Evolutionary conservation across 1,284 basidiomycete species (phyloP), one percentile per base, ranked within the genome.

Genomic region (Somion occarium): DNA sequence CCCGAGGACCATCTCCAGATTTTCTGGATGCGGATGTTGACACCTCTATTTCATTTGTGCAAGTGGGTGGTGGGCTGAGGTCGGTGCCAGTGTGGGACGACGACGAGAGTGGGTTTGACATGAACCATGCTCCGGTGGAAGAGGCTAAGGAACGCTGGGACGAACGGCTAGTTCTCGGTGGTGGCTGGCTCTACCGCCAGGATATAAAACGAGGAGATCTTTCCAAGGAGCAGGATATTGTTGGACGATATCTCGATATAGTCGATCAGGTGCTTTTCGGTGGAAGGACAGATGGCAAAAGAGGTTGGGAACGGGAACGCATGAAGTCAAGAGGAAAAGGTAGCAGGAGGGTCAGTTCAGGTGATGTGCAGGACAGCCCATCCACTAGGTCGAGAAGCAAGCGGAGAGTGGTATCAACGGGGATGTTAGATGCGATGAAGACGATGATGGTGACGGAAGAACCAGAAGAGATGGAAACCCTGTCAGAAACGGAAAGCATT

Each of bases 21-120:
- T 62, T 58, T 38, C 23, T 61, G 12, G 69, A 69, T 26, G 59
- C 66, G 11, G 83, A 85, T 53, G 69, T 73, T 27, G 84, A 85
- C 53, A 72, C 76, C 53, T 76, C 79, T 3, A 83, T 83, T 60
- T 85, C 85, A 4, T 77, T 85, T 48, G 73, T 88, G 15, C 82
- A 78, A 52, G 82, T 89, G 15, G 76, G 81, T 48, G 87, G 86
- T 2, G 73, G 78, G 19, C 67, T 72, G 34, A 78, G 82, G 57
- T 75, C 74, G n/a, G 74, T 91, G 5, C 83, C 84, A 0, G 86
- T 91, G 1, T 91, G 88, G 88, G 85, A 87, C 55, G 83, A 88
- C 52, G 82, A 84, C 47, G 75, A 80, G n/a, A 75, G 74, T n/a
- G 66, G 53, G 49, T 63, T 64, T 52, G 24, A 61, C 44, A 66